Conservation (phyloP, 768 basidiomycete genomes). For the Boletales sp. region DNA sequence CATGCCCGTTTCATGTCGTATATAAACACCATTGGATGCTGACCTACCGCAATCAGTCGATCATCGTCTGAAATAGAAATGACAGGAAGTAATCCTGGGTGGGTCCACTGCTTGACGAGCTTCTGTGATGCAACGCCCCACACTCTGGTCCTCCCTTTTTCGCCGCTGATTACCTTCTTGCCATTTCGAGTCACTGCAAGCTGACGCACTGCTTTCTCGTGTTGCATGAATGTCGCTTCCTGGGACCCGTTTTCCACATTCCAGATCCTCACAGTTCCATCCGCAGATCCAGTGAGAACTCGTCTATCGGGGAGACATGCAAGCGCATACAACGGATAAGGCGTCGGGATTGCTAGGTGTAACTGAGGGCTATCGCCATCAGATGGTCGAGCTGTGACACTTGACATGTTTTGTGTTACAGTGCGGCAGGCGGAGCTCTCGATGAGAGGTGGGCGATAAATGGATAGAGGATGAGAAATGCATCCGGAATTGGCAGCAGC, state of each 20-base stretch:
- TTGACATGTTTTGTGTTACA: too few species aligned
- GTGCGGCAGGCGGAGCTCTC: too few species aligned
- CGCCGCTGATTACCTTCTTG: not conserved
- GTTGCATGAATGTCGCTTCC: not conserved
- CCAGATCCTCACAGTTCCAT: not conserved
- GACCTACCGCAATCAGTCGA: not conserved
- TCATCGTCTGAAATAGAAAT: slow-evolving; percentile 2
- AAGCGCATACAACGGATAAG: too few species aligned
- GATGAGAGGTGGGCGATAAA: too few species aligned
- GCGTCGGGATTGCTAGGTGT: too few species aligned
- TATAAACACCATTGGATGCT: not conserved
- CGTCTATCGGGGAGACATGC: too few species aligned
- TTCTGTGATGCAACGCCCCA: slow-evolving; percentile 4
- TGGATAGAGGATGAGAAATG: too few species aligned
- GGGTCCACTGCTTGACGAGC: slow-evolving; percentile 1
- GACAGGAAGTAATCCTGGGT: rapidly evolving
- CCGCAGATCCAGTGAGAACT: too few species aligned
- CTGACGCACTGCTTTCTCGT: not conserved
- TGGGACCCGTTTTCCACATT: slow-evolving; percentile 5
- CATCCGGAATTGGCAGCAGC: too few species aligned
- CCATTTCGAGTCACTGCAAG: not conserved
- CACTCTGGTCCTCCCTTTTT: not conserved
- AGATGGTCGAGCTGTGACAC: too few species aligned
- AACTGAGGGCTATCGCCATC: too few species aligned
- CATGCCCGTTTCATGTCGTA: not conserved